phyloP scores from a whole-genome alignment of 2,329 filamentous ascomycete species.

The Conoideocrella luteorostrata region DNA sequence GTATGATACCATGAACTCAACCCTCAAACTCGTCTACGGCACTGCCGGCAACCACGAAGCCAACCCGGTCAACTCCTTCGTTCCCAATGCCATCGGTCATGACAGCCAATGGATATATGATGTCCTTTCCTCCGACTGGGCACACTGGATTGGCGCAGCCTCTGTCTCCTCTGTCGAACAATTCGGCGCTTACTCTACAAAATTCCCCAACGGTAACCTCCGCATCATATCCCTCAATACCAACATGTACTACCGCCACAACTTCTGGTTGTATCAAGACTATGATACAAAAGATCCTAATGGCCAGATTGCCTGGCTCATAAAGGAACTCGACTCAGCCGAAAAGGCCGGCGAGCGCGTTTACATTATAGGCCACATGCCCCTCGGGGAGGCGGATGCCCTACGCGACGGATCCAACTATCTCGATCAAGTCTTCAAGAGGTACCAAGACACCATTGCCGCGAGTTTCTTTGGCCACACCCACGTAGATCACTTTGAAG shows the following conservation, averaged over 20 bases:
- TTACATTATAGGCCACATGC: conserved; percentile 53
- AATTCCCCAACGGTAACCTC: conserved; percentile 37
- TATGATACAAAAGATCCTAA: conserved; percentile 41
- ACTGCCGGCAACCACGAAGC: conserved; percentile 52
- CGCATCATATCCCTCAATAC: conserved; percentile 55
- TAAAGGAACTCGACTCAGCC: conserved; percentile 44
- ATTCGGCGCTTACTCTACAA: conserved; percentile 43
- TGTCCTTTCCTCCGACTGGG: conserved; percentile 39
- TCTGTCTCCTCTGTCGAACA: conserved; percentile 24
- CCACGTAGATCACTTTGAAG: conserved; percentile 49
- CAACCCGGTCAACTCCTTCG: conserved; percentile 43
- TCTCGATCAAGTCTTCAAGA: conserved; percentile 46
- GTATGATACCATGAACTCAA: conserved; percentile 37
- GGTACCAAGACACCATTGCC: conserved; percentile 47
- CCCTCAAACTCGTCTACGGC: conserved; percentile 40
- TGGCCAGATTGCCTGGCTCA: conserved; percentile 47
- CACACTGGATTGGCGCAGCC: conserved; percentile 36
- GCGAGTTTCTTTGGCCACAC: conserved; percentile 54
- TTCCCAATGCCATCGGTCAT: conserved; percentile 29
- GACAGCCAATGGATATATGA: conserved; percentile 47
- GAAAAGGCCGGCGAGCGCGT: conserved; percentile 46
- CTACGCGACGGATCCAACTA: conserved; percentile 47
- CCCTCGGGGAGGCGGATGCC: conserved; percentile 42
- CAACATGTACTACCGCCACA: conserved; percentile 50
- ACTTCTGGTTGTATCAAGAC: conserved; percentile 48